Base-by-base conservation (phyloP, 352 stramenopile species). In the Phytophthora macrochlamydospora region DNA sequence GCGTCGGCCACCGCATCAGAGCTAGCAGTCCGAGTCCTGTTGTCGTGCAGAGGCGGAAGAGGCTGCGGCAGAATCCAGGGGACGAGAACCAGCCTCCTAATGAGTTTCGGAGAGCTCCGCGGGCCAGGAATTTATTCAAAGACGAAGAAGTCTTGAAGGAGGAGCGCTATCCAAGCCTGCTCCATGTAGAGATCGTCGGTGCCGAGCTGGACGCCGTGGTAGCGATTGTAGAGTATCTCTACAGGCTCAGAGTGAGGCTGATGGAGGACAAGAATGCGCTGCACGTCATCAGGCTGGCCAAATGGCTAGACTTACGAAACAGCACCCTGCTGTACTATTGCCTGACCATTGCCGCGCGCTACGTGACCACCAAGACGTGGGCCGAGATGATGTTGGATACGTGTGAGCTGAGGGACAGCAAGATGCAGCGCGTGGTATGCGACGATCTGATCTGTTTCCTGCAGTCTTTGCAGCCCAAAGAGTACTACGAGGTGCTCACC, bases 161-260 rank as follows among this genome's bases (percentile, higher is more conserved):
- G 4, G 35, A 62, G 18, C 8, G 18, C 1, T n/a, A 37, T 2
- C 29, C 51, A 48, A 55, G 64, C 8, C 55, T 76, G 1, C 54
- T 85, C 55, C 75, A 86, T 24, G 73, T 91, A 5, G 64, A 86
- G 60, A 65, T 90, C 24, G 33, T 75, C 13, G 64, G 62, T 4
- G 65, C 77, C 1, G 73, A 65, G 24, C 50, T 82, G n/a, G 73
- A 60, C 38, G 79, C 77, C 1, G 45, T 87, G 1, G 85, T 83
- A n/a, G 72, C 70, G 2, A 44, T 72, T 1, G 58, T 93, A 11
- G 84, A 93, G 60, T 93, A 85, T 49, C 58, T 89, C 28, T 87
- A 90, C 63, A 72, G 73, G 2, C 67, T 75, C 43, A 67, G 76
- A 13, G 65, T 79, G 14, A 64, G 71, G 7, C 64, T 84, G 2